Base-by-base conservation (phyloP, 108 stramenopile species). In the Cyclotella kingstonii region DNA sequence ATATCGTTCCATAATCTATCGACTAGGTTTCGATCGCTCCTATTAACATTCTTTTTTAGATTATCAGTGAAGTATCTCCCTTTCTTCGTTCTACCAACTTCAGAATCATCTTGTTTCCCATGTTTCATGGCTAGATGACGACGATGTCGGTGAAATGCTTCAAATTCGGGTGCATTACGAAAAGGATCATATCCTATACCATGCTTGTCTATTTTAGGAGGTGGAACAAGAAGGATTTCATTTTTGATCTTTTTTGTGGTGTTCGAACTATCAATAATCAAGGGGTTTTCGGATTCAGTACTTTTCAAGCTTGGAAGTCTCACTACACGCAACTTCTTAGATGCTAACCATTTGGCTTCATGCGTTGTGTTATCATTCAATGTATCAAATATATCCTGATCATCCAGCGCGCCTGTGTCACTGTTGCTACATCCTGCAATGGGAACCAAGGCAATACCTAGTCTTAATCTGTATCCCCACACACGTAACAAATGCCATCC, bases 101-200 rank as follows among this genome's bases (percentile, higher is more conserved):
- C 69, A 29, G 15, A 53, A 8, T 25, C 45, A 10, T 45, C 53
- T 21, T 66, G 59, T 41, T 64, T 59, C 23, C 81, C 87, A 22
- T 78, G 69, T 33, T 73, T 69, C 39, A 64, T 29, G 2, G 88
- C 88, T 25, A 41, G 15, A 54, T 76, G 61, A 28, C 54, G 54
- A 30, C 84, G 61, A 23, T 65, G 49, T 46, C 89, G 86, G 15
- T 61, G 73, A 60, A 86, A 66, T 15, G 31, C 54, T 42, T 63
- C 55, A 47, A 93, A 93, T 57, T 93, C 91, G 9, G 91, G 91
- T 3, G 91, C 91, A 58, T 89, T 71, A 21, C 63, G 49, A 54
- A 76, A 82, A 4, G 86, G 76, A 53, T 86, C 83, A 51, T 81
- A 93, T 11, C 86, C 91, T 22, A 93, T 63, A 23, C 91, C 91